Percentiles rank a stretch among this genome's conserved stretches.
phyloP scores from a whole-genome alignment of 805 yeast genomes.

The Wickerhamiella parazyma region DNA sequence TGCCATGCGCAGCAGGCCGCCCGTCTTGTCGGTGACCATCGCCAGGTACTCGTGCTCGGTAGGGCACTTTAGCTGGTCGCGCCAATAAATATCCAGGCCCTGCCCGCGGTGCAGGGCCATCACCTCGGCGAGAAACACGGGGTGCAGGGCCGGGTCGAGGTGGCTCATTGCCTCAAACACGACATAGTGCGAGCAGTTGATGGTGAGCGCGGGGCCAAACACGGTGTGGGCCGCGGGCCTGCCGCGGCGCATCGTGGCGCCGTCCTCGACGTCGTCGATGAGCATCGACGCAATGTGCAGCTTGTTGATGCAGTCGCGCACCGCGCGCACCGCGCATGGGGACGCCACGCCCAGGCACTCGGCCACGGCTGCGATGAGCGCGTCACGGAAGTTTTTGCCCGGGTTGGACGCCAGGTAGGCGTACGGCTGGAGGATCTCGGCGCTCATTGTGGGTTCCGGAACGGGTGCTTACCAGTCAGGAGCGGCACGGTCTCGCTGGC shows the following conservation, averaged over 20 bases:
- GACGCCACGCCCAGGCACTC: slow-evolving; percentile 34
- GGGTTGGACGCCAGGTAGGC: slow-evolving; percentile 35
- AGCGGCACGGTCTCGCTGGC: slow-evolving; percentile 1
- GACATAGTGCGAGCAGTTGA: slow-evolving; percentile 73
- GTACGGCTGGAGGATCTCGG: slow-evolving; percentile 32
- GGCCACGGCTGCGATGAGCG: slow-evolving; percentile 41
- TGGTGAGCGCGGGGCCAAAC: slow-evolving; percentile 66
- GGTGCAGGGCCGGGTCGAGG: slow-evolving; percentile 24
- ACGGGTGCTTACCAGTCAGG: slow-evolving; percentile 8
- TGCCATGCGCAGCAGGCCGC: slow-evolving; percentile 72
- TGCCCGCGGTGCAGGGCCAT: slow-evolving; percentile 78
- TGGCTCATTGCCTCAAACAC: slow-evolving; percentile 56
- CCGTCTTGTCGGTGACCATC: slow-evolving; percentile 84
- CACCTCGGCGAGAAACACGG: slow-evolving; percentile 55
- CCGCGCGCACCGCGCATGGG: slow-evolving; percentile 13
- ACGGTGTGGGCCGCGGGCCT: slow-evolving; percentile 63
- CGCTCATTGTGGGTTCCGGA: not conserved
- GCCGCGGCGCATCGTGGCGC: slow-evolving; percentile 59
- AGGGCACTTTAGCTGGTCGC: slow-evolving; percentile 52
- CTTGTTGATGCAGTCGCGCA: slow-evolving; percentile 40
- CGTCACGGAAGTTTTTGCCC: slow-evolving; percentile 44
- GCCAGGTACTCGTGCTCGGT: slow-evolving; percentile 47
- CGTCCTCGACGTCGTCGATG: slow-evolving; percentile 84
- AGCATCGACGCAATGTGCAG: slow-evolving; percentile 55
- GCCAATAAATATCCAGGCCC: slow-evolving; percentile 79